Evolutionary conservation across 371 early-diverging fungal genomes (phyloP).

Genomic region (Zychaea mexicana): DNA sequence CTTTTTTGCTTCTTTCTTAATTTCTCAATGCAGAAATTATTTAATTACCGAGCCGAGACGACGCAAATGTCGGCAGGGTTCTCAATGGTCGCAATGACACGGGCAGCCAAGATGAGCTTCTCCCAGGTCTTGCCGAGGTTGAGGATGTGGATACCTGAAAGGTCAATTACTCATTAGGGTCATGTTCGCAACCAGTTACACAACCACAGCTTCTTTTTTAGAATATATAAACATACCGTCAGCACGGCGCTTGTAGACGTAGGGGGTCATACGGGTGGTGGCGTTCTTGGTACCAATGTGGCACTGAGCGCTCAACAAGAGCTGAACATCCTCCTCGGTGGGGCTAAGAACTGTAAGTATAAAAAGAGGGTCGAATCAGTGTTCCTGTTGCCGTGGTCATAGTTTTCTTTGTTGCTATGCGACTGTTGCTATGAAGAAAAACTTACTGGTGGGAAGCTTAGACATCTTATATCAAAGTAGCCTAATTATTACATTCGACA

Average conservation of each 20-base stretch:
- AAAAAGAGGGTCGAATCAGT: background rate
- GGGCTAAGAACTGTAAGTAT: constrained; percentile 55
- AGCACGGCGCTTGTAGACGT: constrained; percentile 92
- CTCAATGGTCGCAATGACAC: constrained; percentile 95
- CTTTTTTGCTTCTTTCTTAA: too few species aligned
- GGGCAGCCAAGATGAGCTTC: constrained; percentile 99
- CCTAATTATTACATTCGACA: background rate
- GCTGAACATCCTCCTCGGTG: constrained; percentile 89
- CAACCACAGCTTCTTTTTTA: background rate
- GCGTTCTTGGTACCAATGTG: constrained; percentile 93
- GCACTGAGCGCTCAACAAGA: constrained; percentile 92
- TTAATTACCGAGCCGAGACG: constrained; percentile 96
- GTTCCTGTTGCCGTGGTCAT: background rate
- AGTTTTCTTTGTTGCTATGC: background rate
- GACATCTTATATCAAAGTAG: constrained; percentile 18
- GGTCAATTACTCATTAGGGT: too few species aligned
- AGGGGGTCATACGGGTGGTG: constrained; percentile 87
- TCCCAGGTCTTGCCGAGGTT: constrained; percentile 99
- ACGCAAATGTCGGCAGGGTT: constrained; percentile 96
- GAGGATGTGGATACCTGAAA: constrained; percentile 84
- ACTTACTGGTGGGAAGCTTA: constrained; percentile 26
- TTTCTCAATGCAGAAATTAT: too few species aligned
- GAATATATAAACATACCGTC: constrained; percentile 66
- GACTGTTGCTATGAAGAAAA: background rate
- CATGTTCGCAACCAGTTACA: too few species aligned